Conservation (phyloP, 2,329 filamentous ascomycete species). For the Penicillium verrucosum region DNA sequence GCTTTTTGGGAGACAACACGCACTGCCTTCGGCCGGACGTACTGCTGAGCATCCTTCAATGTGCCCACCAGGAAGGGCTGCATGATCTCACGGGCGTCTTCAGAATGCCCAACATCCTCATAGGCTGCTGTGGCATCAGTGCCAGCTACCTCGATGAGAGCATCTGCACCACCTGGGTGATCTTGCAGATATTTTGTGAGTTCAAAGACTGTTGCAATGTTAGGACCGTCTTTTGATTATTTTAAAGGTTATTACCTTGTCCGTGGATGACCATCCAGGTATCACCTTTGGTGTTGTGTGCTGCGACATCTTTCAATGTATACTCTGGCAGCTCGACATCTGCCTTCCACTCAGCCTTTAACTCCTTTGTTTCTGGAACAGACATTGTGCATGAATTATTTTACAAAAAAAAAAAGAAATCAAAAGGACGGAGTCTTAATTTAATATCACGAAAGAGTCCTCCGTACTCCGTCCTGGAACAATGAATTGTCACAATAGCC, state of each 20-base stretch:
- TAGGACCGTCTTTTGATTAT: background rate
- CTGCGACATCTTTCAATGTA: slow-evolving; percentile 40
- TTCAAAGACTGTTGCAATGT: slow-evolving; percentile 51
- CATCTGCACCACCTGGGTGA: slow-evolving; percentile 51
- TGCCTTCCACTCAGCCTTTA: slow-evolving; percentile 16
- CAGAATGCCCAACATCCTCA: slow-evolving; percentile 47
- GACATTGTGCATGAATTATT: slow-evolving; percentile 7
- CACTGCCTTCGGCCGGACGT: slow-evolving; percentile 17
- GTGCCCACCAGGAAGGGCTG: slow-evolving; percentile 37
- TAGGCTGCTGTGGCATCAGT: slow-evolving; percentile 43
- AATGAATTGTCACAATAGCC: background rate
- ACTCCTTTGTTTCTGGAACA: slow-evolving; percentile 12
- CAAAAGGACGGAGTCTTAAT: background rate
- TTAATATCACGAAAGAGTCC: background rate
- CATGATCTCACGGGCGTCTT: slow-evolving; percentile 46
- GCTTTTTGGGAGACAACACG: slow-evolving; percentile 18
- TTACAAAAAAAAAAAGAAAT: background rate
- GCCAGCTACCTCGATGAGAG: slow-evolving; percentile 42
- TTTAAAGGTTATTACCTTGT: slow-evolving; percentile 42
- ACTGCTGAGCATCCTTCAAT: slow-evolving; percentile 26
- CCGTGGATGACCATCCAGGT: slow-evolving; percentile 57
- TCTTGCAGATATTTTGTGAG: slow-evolving; percentile 57
- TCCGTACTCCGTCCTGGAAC: background rate
- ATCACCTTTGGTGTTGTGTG: slow-evolving; percentile 50
- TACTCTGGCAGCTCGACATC: slow-evolving; percentile 20